Conservation (phyloP, 176 grass and related monocot genomes). For the Phragmites australis region DNA sequence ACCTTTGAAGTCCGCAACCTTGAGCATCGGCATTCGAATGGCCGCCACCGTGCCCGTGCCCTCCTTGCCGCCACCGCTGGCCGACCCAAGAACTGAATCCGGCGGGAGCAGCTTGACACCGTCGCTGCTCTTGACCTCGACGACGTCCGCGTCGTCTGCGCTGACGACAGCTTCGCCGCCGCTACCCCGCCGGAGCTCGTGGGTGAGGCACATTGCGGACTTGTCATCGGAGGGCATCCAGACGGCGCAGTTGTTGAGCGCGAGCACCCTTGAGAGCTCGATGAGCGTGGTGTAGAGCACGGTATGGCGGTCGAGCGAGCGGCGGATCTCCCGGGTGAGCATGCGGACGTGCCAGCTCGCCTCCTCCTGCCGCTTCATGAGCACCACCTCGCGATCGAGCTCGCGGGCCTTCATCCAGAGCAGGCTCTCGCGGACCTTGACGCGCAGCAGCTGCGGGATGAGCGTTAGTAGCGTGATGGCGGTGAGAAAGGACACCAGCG, state of each 20-base stretch:
- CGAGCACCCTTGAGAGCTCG: slow-evolving; percentile 89
- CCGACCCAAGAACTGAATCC: slow-evolving; percentile 52
- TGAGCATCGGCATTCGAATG: slow-evolving; percentile 85
- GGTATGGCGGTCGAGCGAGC: slow-evolving; percentile 82
- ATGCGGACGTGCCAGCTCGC: slow-evolving; percentile 94
- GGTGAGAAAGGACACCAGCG: slow-evolving; percentile 87
- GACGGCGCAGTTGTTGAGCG: slow-evolving; percentile 77
- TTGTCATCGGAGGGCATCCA: slow-evolving; percentile 73
- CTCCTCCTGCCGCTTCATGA: slow-evolving; percentile 87
- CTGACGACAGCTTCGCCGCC: not conserved
- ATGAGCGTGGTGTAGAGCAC: slow-evolving; percentile 93
- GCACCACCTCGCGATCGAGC: slow-evolving; percentile 76
- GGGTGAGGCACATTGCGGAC: slow-evolving; percentile 61
- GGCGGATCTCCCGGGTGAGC: slow-evolving; percentile 93
- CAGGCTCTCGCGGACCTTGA: slow-evolving; percentile 92
- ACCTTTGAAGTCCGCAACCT: slow-evolving; percentile 66
- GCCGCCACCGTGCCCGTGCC: slow-evolving; percentile 62
- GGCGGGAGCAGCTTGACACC: slow-evolving; percentile 60
- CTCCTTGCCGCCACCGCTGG: slow-evolving; percentile 51
- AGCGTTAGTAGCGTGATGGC: slow-evolving; percentile 93
- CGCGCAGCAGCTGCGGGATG: slow-evolving; percentile 90
- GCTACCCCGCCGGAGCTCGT: slow-evolving; percentile 55
- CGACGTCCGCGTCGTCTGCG: slow-evolving; percentile 54
- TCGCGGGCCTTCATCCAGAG: slow-evolving; percentile 80
- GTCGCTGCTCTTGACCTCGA: slow-evolving; percentile 52